A percentile compares a stretch with the other conserved stretches of the same genome.
These are phyloP conservation scores for Trichoderma asperellum DNA, from an alignment of 2,329 filamentous ascomycete species.

Conservation along the genomic window DNA sequence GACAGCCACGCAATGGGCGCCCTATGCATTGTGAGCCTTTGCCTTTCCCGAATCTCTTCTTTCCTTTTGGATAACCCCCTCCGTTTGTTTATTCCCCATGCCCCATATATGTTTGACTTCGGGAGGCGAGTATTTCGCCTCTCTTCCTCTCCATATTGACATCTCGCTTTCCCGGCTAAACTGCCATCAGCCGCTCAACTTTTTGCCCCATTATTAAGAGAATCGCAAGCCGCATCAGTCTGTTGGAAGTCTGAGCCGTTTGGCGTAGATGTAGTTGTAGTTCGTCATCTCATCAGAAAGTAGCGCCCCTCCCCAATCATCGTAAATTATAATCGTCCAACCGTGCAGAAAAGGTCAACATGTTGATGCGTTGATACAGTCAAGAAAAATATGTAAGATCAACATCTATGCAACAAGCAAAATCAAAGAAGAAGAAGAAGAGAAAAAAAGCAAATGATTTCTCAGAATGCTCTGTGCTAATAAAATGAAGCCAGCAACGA, in stretches of 20 bases:
- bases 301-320: constrained; percentile 14
- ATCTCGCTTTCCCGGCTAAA: neutral
- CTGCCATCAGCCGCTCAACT: neutral
- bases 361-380: constrained; percentile 23
- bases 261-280: constrained; percentile 17
- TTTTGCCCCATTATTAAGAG: neutral
- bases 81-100: constrained; percentile 20
- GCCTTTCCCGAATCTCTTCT: constrained; percentile 25
- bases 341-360: constrained; percentile 15
- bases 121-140: constrained; percentile 6
- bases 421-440: constrained; percentile 11
- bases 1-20: constrained; percentile 28
- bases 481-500: constrained; percentile 7
- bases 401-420: constrained; percentile 30
- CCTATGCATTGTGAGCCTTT: constrained; percentile 27
- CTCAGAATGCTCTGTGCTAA: constrained; percentile 26
- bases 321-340: constrained; percentile 25
- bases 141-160: constrained; percentile 5
- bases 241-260: neutral
- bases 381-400: constrained; percentile 22
- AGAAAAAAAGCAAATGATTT: constrained; percentile 21
- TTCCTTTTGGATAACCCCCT: constrained; percentile 20
- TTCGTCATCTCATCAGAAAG: constrained; percentile 27
- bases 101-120: constrained; percentile 12
- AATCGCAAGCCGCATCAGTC: neutral